phyloP scores from a whole-genome alignment of 1,139 yeast species.

The Sugiyamaella castrensis region DNA sequence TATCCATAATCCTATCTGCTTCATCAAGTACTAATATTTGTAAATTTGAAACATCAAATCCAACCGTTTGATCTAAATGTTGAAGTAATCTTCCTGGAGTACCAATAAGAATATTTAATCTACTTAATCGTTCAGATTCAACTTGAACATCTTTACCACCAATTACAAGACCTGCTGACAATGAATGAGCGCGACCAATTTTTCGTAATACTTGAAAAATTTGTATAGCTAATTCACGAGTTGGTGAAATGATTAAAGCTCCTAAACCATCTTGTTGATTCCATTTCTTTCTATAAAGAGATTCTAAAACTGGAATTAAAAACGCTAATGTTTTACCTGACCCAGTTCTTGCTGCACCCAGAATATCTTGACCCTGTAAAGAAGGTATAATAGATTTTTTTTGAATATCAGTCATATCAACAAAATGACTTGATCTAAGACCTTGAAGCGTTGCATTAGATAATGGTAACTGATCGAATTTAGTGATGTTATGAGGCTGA shows the following conservation, averaged over 20 bases:
- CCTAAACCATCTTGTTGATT: slow-evolving; percentile 91
- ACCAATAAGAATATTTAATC: slow-evolving; percentile 84
- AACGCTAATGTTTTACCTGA: slow-evolving; percentile 96
- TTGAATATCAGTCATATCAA: slow-evolving; percentile 83
- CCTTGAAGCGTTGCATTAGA: slow-evolving; percentile 67
- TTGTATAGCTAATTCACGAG: slow-evolving; percentile 92
- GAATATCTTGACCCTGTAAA: slow-evolving; percentile 74
- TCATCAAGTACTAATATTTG: slow-evolving; percentile 88
- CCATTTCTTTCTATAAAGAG: slow-evolving; percentile 69
- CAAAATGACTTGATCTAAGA: slow-evolving; percentile 60
- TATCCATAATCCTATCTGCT: slow-evolving; percentile 93
- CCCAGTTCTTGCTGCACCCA: slow-evolving; percentile 95
- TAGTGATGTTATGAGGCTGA: slow-evolving; percentile 17
- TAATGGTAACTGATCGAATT: slow-evolving; percentile 64
- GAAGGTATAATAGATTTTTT: slow-evolving; percentile 73
- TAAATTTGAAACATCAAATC: slow-evolving; percentile 73
- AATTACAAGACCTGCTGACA: slow-evolving; percentile 92
- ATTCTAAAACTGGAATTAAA: slow-evolving; percentile 77
- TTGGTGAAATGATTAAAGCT: slow-evolving; percentile 87
- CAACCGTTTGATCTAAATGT: slow-evolving; percentile 91
- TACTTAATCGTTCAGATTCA: slow-evolving; percentile 80
- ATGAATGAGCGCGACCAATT: slow-evolving; percentile 73
- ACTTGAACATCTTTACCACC: slow-evolving; percentile 93
- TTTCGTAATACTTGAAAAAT: slow-evolving; percentile 85
- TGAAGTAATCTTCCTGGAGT: slow-evolving; percentile 96